phyloP scores from a whole-genome alignment of 108 stramenopile species.

The Fragilariopsis cylindrus region DNA sequence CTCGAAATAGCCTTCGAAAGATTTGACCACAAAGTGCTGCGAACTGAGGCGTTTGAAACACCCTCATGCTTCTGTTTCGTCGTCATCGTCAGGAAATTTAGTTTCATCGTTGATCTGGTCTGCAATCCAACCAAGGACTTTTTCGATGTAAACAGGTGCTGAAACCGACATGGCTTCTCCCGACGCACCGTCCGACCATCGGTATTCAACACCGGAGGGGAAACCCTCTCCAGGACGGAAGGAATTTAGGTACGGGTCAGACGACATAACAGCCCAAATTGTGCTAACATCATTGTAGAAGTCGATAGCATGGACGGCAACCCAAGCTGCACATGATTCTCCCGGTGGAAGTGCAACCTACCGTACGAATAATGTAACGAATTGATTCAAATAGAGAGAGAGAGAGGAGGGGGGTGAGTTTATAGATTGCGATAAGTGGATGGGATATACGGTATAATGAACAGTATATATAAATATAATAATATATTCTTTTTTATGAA shows the following conservation, averaged over 20 bases:
- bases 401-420: not conserved
- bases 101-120: constrained; percentile 89
- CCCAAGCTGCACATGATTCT: constrained; percentile 92
- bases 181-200: constrained; percentile 67
- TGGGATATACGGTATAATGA: not conserved
- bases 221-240: constrained; percentile 92
- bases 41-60: constrained; percentile 87
- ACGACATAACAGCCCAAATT: constrained; percentile 90
- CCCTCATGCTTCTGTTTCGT: constrained; percentile 82
- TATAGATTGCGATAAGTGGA: not conserved
- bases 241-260: constrained; percentile 81
- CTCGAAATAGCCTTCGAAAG: constrained; percentile 85
- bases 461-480: not conserved
- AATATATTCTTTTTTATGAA: not conserved
- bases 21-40: constrained; percentile 88
- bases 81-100: constrained; percentile 91
- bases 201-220: constrained; percentile 87
- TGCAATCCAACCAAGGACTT: constrained; percentile 85
- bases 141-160: constrained; percentile 88
- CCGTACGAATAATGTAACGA: not conserved
- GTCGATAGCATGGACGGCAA: constrained; percentile 90
- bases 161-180: constrained; percentile 72
- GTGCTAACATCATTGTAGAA: constrained; percentile 91
- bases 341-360: constrained; percentile 82
- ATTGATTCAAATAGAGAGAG: constrained; percentile 5